A percentile compares a stretch with the other conserved stretches of the same genome.
These are phyloP conservation scores for Phytophthora niederhauseri DNA, from an alignment of 352 stramenopile species.

Conservation along the genomic window DNA sequence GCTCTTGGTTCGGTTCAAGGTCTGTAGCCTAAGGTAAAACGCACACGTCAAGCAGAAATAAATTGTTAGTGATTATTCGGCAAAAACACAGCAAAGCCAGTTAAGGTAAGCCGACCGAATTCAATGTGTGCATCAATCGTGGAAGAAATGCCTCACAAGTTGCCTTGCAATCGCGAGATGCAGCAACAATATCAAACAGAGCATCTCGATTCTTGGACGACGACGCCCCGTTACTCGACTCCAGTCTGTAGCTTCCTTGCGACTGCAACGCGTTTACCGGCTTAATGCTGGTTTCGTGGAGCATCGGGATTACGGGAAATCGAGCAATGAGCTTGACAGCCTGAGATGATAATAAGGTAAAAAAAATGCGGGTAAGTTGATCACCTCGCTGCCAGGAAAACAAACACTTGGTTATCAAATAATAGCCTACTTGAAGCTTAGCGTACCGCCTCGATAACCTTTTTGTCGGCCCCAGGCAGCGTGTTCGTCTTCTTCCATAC, in stretches of 20 bases:
- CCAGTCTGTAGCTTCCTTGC: conserved; percentile 30
- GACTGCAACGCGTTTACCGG: conserved; percentile 29
- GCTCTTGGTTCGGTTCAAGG: conserved; percentile 24
- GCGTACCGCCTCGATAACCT: conserved; percentile 61
- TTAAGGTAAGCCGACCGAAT: conserved; percentile 36
- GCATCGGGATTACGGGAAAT: conserved; percentile 57
- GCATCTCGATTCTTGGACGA: conserved; percentile 30
- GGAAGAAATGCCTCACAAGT: conserved; percentile 45
- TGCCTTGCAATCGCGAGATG: conserved; percentile 32
- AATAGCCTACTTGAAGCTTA: conserved; percentile 29
- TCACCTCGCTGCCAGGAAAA: neutral
- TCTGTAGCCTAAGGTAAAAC: conserved; percentile 1
- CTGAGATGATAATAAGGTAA: conserved; percentile 31
- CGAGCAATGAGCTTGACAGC: conserved; percentile 46
- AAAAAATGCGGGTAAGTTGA: conserved; percentile 10
- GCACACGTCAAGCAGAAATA: neutral
- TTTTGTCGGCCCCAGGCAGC: conserved; percentile 49
- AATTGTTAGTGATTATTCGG: neutral
- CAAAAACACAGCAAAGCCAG: neutral
- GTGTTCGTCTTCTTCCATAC: conserved; percentile 32
- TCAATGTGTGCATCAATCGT: conserved; percentile 44
- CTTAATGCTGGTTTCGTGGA: conserved; percentile 57
- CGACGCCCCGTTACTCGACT: conserved; percentile 7
- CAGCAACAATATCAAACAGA: conserved; percentile 36
- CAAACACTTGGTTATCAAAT: conserved; percentile 8